Conservation (phyloP, 2,329 filamentous ascomycete species). For the Sporothrix phasma region DNA sequence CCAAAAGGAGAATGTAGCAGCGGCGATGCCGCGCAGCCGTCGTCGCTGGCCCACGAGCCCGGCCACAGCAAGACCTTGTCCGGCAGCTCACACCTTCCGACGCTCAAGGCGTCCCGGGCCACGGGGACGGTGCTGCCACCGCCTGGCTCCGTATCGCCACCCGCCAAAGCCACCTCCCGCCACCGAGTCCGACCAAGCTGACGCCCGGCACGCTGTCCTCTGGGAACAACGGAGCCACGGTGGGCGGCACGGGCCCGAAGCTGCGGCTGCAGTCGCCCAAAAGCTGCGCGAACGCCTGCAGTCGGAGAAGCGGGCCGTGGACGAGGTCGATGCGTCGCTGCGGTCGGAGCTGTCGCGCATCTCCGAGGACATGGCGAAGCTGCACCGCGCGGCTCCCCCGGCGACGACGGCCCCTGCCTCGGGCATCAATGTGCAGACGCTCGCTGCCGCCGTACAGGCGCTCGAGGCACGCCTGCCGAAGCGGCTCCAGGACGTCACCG, state of each 20-base stretch:
- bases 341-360: slow-evolving; percentile 72
- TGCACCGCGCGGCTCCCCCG: slow-evolving; percentile 30
- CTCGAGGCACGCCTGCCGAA: slow-evolving; percentile 59
- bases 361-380: slow-evolving; percentile 62
- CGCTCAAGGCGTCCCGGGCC: slow-evolving; percentile 33
- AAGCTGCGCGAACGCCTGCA: slow-evolving; percentile 78
- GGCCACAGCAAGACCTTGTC: slow-evolving; percentile 42
- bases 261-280: slow-evolving; percentile 61
- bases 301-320: slow-evolving; percentile 65
- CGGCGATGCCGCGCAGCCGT: not conserved
- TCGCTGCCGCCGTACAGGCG: slow-evolving; percentile 49
- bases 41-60: slow-evolving; percentile 14
- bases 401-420: not conserved
- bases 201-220: slow-evolving; percentile 21
- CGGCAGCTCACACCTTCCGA: slow-evolving; percentile 38
- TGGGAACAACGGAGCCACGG: not conserved
- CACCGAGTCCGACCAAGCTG: slow-evolving; percentile 30
- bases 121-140: slow-evolving; percentile 15
- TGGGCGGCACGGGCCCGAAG: slow-evolving; percentile 33
- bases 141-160: slow-evolving; percentile 20
- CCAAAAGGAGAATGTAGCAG: slow-evolving; percentile 38
- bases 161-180: slow-evolving; percentile 21
- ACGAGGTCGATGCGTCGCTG: slow-evolving; percentile 58
- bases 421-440: slow-evolving; percentile 25
- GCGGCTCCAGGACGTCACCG: slow-evolving; percentile 47